A percentile compares a stretch with the other conserved stretches of the same genome.
These are phyloP conservation scores for Venturia pyrina DNA, from an alignment of 2,329 filamentous ascomycete genomes.

Conservation along the genomic window DNA sequence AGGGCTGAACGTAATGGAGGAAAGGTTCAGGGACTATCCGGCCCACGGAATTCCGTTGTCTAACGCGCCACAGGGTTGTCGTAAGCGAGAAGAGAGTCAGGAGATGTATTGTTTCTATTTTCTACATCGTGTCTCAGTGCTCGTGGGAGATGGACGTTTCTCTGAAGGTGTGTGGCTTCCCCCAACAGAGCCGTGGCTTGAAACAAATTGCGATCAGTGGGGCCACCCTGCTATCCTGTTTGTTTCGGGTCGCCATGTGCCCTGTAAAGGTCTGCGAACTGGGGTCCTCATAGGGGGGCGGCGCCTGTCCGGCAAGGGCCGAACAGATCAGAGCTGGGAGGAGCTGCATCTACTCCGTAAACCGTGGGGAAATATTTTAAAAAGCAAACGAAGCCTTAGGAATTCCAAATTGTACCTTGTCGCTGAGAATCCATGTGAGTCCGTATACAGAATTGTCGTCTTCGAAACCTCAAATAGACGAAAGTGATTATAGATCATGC, in stretches of 20 bases:
- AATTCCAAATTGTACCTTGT: background rate
- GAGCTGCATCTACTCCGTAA: too few species aligned
- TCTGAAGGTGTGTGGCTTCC: background rate
- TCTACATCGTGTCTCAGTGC: background rate
- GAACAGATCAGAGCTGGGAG: slow-evolving; percentile 4
- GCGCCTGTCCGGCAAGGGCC: background rate
- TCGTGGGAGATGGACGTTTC: background rate
- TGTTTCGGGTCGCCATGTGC: background rate
- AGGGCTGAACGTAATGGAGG: background rate
- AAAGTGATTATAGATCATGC: background rate
- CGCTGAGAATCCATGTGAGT: background rate
- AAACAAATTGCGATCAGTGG: background rate
- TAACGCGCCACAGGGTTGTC: background rate
- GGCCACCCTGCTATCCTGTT: background rate
- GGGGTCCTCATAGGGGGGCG: background rate
- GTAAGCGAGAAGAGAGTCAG: background rate
- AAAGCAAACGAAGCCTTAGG: background rate
- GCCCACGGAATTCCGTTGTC: background rate
- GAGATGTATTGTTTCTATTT: slow-evolving; percentile 1
- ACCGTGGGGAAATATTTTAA: background rate
- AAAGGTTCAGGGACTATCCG: background rate
- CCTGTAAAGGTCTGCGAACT: background rate
- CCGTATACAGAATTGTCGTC: background rate
- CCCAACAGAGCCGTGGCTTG: background rate
- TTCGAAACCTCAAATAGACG: background rate